Base-by-base conservation (phyloP, 208 protist genomes). In the Zelonia costaricensis region DNA sequence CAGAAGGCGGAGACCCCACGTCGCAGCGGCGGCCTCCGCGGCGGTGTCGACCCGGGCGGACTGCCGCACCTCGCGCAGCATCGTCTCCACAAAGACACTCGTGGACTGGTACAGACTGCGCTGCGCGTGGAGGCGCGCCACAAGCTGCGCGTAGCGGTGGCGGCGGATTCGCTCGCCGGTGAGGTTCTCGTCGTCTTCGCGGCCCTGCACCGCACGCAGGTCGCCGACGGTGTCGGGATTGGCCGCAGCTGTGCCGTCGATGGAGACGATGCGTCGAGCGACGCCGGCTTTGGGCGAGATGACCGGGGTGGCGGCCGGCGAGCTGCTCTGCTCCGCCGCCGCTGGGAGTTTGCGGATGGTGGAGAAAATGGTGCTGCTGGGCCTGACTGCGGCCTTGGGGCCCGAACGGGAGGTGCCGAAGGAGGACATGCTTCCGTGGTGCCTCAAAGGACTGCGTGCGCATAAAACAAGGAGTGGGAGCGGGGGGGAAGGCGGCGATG, bases 51-150 rank as follows among this genome's bases (percentile, higher is more conserved):
- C 53, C 13, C 65, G 72, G 15, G 76, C 55, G 28, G 61, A 53
- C 7, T 62, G 48, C 9, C 75, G 49, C 20, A 92, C 43, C 58
- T 88, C 81, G 9, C 62, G 58, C 70, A 95, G 53, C 80, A 95
- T 90, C 16, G 74, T 59, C 62, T 93, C 84, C 10, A 92, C 82
- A 70, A 95, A 95, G 15, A 93, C 55, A 4, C 74, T 63, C n/a
- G 84, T 61, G 13, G 86, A 93, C 52, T 81, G 72, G 63, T 79
- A 91, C 23, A 84, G 52, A 4, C 53, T 45, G n/a, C 77, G 77
- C 20, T 86, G 69, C 16, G 69, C 63, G 20, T 43, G 70, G 16
- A 93, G 62, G 10, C 72, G 68, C 5, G 71, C 28, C 3, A 95
- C 72, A 2, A 92, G 44, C 60, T 88, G 79, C 22, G 83, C 86